Evolutionary conservation across 805 yeast species (phyloP).

Genomic region (Cyberlindnera sargentensis): DNA sequence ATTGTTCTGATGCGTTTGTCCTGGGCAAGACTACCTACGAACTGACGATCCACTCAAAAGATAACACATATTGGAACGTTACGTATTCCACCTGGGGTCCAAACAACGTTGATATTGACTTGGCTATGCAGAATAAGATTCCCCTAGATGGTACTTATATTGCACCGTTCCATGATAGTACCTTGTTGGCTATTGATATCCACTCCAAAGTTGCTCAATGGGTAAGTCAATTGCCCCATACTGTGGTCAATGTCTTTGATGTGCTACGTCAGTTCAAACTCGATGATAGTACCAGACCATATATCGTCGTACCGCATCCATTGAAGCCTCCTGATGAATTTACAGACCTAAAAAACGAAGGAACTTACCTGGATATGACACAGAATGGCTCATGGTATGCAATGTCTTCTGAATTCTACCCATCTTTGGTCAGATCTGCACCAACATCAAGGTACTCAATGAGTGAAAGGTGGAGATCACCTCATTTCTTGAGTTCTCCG

Average conservation of each 20-base stretch:
- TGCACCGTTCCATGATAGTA: constrained; percentile 77
- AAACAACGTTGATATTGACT: constrained; percentile 62
- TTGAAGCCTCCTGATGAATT: constrained; percentile 28
- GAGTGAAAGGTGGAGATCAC: constrained; percentile 36
- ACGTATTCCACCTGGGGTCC: constrained; percentile 90
- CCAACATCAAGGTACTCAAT: constrained; percentile 56
- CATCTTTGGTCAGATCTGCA: constrained; percentile 75
- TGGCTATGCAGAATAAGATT: constrained; percentile 40
- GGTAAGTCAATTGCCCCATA: constrained; percentile 66
- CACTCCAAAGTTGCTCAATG: constrained; percentile 69
- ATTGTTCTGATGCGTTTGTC: constrained; percentile 36
- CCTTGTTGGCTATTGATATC: constrained; percentile 69
- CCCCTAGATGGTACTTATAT: constrained; percentile 72
- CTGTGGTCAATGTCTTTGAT: constrained; percentile 77
- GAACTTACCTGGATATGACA: constrained; percentile 64
- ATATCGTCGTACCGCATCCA: constrained; percentile 63
- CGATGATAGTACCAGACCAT: constrained; percentile 25
- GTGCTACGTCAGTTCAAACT: constrained; percentile 31
- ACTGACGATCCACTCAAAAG: constrained; percentile 67
- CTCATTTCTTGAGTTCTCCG: constrained; percentile 30
- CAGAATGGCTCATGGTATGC: constrained; percentile 76
- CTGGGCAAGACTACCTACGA: constrained; percentile 71
- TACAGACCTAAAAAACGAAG: constrained; percentile 24
- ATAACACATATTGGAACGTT: constrained; percentile 74
- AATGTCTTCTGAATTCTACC: constrained; percentile 68